These are phyloP conservation scores for Novymonas esmeraldas DNA, from an alignment of 208 protist genomes.

Conservation along the genomic window DNA sequence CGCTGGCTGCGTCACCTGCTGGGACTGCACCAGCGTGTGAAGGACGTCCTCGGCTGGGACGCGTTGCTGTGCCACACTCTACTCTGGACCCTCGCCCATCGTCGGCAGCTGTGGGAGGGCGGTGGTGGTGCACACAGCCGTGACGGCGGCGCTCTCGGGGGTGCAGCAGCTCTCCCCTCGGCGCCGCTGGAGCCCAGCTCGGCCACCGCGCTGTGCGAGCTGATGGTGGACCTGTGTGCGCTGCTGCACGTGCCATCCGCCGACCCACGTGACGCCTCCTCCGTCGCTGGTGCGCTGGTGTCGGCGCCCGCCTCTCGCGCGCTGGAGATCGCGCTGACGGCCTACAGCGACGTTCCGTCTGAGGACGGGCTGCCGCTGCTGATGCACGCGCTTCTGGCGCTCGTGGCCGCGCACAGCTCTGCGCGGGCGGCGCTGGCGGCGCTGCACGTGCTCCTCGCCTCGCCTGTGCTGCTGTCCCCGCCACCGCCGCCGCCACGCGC, in stretches of 20 bases:
- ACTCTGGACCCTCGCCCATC: constrained; percentile 49
- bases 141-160: not conserved
- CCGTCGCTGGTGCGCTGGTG: not conserved
- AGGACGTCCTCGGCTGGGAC: constrained; percentile 53
- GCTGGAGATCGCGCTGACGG: constrained; percentile 33
- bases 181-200: too few species aligned
- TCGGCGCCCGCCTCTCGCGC: constrained; percentile 28
- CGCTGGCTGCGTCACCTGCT: constrained; percentile 47
- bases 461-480: constrained; percentile 8
- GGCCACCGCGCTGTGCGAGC: constrained; percentile 20
- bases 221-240: constrained; percentile 35
- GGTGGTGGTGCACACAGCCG: not conserved
- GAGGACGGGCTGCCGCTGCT: constrained; percentile 39
- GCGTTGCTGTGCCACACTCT: constrained; percentile 43
- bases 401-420: constrained; percentile 37
- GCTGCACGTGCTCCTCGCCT: constrained; percentile 35
- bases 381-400: constrained; percentile 29
- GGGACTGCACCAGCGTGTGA: constrained; percentile 37
- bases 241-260: constrained; percentile 16
- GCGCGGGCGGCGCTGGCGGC: constrained; percentile 34
- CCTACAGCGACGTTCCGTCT: constrained; percentile 25
- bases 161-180: not conserved
- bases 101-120: constrained; percentile 16
- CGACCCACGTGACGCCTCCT: not conserved
- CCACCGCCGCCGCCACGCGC: not conserved